These are phyloP conservation scores for Scheffersomyces spartinae DNA, from an alignment of 805 yeast genomes.

Conservation along the genomic window DNA sequence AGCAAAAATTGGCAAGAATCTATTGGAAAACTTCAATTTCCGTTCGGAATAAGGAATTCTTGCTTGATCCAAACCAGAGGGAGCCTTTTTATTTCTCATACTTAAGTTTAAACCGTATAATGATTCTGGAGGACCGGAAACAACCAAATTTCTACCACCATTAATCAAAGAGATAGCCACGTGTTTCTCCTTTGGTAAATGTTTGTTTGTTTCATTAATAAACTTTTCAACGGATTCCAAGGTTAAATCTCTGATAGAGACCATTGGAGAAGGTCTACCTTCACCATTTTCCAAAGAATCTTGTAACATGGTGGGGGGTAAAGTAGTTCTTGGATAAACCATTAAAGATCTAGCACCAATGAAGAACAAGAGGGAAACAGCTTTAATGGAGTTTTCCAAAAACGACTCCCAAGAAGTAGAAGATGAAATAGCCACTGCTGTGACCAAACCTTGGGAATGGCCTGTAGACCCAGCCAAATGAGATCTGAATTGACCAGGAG, in stretches of 20 bases:
- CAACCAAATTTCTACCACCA: conserved; percentile 93
- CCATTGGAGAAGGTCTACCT: conserved; percentile 96
- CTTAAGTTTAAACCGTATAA: conserved; percentile 89
- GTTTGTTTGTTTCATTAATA: conserved; percentile 82
- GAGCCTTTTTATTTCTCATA: conserved; percentile 88
- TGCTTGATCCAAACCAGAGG: conserved; percentile 88
- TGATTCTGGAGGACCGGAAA: conserved; percentile 97
- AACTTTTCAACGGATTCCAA: conserved; percentile 65
- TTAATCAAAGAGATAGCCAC: conserved; percentile 83
- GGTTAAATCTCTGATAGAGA: conserved; percentile 83
- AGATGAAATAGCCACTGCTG: conserved; percentile 83
- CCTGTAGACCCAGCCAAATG: conserved; percentile 70
- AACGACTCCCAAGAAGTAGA: conserved; percentile 79
- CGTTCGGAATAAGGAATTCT: conserved; percentile 91
- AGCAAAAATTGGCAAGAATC: conserved; percentile 89
- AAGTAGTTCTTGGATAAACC: conserved; percentile 84
- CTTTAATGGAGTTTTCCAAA: conserved; percentile 57
- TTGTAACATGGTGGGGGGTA: conserved; percentile 86
- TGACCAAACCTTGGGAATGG: conserved; percentile 85
- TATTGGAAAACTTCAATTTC: conserved; percentile 83
- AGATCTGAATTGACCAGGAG: conserved; percentile 80
- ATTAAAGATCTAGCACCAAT: conserved; percentile 88
- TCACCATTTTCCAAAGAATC: conserved; percentile 91
- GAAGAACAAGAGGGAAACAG: conserved; percentile 79
- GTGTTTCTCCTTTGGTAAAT: conserved; percentile 85